Percentiles rank a stretch among this genome's conserved stretches.
Conservation (phyloP, 768 basidiomycete species). For the Boletus eberwhitei region DNA sequence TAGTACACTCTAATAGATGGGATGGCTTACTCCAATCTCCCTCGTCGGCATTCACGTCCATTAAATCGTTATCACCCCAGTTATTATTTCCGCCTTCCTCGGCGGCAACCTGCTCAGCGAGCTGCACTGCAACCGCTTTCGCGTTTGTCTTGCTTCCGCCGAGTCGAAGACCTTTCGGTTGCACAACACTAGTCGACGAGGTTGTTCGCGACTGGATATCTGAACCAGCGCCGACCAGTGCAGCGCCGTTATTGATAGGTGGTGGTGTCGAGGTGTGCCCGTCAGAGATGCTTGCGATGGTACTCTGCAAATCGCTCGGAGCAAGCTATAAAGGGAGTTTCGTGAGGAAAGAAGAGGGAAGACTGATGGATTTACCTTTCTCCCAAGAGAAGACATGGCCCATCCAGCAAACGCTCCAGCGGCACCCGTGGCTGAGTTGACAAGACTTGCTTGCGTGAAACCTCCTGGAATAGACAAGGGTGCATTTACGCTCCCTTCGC, state of each 20-base stretch:
- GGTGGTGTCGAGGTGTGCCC: conserved; percentile 47
- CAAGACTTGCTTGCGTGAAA: conserved; percentile 42
- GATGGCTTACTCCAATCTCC: conserved; percentile 86
- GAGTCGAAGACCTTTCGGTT: conserved; percentile 65
- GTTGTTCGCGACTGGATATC: conserved; percentile 1
- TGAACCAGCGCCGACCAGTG: neutral
- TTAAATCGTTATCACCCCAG: conserved; percentile 79
- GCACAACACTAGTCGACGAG: conserved; percentile 28
- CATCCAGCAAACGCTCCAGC: conserved; percentile 92
- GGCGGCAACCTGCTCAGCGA: conserved; percentile 53
- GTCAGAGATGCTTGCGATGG: conserved; percentile 45
- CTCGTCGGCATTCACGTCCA: conserved; percentile 90
- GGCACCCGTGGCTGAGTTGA: conserved; percentile 85
- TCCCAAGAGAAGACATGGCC: conserved; percentile 90
- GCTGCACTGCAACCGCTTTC: conserved; percentile 46
- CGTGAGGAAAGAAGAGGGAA: neutral
- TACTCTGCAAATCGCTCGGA: conserved; percentile 67
- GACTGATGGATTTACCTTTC: conserved; percentile 48
- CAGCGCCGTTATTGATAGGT: conserved; percentile 3
- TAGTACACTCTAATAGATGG: neutral
- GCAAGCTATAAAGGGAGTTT: conserved; percentile 48
- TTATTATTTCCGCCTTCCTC: conserved; percentile 43
- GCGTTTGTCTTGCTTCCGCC: conserved; percentile 50
- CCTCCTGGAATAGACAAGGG: conserved; percentile 29
- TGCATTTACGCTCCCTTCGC: conserved; percentile 31